phyloP scores from a whole-genome alignment of 2,329 filamentous ascomycete genomes.

The Diaporthe sp. region DNA sequence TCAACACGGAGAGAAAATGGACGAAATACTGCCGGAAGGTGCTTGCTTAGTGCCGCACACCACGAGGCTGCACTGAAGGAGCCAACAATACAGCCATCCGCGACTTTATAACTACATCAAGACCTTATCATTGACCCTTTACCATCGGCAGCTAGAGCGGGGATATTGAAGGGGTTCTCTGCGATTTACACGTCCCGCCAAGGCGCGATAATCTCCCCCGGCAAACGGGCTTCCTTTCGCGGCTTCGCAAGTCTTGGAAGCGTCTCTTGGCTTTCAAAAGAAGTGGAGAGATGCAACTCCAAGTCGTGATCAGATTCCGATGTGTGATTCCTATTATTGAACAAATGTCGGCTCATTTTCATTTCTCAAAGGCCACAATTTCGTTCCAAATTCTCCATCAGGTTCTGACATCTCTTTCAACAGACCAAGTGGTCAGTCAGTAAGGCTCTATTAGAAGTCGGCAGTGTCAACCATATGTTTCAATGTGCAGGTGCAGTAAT shows the following conservation, averaged over 20 bases:
- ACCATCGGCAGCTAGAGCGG: conserved; percentile 5
- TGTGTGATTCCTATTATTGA: not conserved
- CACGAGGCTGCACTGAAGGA: not conserved
- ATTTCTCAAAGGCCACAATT: too few species aligned
- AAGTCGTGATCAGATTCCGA: not conserved
- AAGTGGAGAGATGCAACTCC: conserved; percentile 14
- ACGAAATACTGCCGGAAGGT: not conserved
- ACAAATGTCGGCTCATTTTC: not conserved
- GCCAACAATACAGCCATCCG: not conserved
- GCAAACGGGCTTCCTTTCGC: conserved; percentile 22
- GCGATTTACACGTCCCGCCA: not conserved
- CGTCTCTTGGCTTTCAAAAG: not conserved
- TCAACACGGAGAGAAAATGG: not conserved
- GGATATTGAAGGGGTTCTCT: not conserved
- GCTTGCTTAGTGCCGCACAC: not conserved
- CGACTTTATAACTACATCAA: not conserved
- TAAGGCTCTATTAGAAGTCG: not conserved
- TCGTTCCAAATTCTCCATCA: too few species aligned
- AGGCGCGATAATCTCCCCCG: conserved; percentile 12
- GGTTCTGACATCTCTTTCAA: not conserved
- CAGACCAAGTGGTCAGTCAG: not conserved
- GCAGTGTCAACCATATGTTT: not conserved
- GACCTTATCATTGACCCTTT: not conserved
- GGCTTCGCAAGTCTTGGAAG: conserved; percentile 19
- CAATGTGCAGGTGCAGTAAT: too few species aligned